These are phyloP conservation scores for Lepidium aucheri DNA, from an alignment of 345 rosid species.

Conservation along the genomic window DNA sequence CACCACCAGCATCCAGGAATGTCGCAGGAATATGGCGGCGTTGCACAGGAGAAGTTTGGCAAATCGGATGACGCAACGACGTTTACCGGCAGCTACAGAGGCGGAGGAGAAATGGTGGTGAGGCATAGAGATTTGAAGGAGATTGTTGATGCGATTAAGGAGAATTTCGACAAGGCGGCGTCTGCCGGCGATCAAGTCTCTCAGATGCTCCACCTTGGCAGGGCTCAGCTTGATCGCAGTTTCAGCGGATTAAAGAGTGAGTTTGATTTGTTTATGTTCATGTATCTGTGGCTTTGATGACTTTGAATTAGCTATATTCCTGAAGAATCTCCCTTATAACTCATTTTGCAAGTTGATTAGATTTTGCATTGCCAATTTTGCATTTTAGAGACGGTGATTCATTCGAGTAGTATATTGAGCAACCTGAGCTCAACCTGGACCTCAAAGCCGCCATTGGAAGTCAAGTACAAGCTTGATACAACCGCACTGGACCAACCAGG, in stretches of 20 bases:
- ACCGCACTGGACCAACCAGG: constrained; percentile 48
- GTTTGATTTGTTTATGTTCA: not conserved
- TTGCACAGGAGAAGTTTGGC: constrained; percentile 20
- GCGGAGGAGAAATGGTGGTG: constrained; percentile 63
- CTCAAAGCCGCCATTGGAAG: constrained; percentile 89
- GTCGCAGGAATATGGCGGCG: constrained; percentile 20
- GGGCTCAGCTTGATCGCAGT: constrained; percentile 91
- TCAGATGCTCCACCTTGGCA: constrained; percentile 74
- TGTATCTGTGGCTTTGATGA: not conserved
- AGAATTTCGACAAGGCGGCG: constrained; percentile 79
- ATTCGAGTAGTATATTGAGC: constrained; percentile 82
- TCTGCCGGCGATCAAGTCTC: constrained; percentile 72
- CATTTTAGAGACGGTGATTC: constrained; percentile 81
- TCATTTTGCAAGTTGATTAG: not conserved
- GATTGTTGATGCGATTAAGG: constrained; percentile 74
- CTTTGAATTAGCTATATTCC: not conserved
- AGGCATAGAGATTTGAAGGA: constrained; percentile 92
- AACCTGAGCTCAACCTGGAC: constrained; percentile 93
- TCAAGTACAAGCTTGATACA: constrained; percentile 72
- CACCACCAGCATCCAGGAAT: constrained; percentile 7
- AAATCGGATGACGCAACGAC: constrained; percentile 49
- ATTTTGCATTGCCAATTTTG: not conserved
- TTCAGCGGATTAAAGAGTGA: constrained; percentile 85
- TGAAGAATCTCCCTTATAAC: not conserved
- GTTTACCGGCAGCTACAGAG: constrained; percentile 44